Percentiles rank a stretch among this genome's conserved stretches.
These are phyloP conservation scores for Yamadazyma akitaensis DNA, from an alignment of 805 yeast species.

Conservation along the genomic window DNA sequence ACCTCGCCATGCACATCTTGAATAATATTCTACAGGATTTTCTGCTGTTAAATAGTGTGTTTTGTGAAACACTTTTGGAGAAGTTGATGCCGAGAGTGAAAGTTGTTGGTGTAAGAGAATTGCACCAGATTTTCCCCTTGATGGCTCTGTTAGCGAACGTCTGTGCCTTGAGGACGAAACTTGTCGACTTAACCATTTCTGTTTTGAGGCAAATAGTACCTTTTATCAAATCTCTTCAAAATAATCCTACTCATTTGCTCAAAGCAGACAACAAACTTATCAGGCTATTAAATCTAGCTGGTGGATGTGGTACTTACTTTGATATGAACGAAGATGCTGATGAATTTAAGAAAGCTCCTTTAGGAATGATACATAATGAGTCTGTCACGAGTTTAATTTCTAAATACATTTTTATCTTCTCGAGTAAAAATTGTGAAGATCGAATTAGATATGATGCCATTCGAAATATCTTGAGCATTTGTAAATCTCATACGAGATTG, in stretches of 20 bases:
- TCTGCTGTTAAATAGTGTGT: not conserved
- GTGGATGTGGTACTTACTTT: constrained; percentile 70
- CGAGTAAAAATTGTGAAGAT: constrained; percentile 30
- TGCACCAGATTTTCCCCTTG: constrained; percentile 73
- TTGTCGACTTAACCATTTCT: constrained; percentile 54
- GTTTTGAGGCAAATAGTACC: constrained; percentile 53
- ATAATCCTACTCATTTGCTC: constrained; percentile 7
- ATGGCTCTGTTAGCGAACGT: constrained; percentile 53
- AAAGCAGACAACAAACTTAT: constrained; percentile 45
- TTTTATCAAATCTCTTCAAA: constrained; percentile 28
- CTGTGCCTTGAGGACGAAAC: constrained; percentile 42
- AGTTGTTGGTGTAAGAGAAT: constrained; percentile 55
- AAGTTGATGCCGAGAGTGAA: constrained; percentile 41
- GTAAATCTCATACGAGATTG: constrained; percentile 62
- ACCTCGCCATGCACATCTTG: not conserved
- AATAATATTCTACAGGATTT: not conserved
- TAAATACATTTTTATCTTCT: constrained; percentile 55
- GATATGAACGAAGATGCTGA: constrained; percentile 48
- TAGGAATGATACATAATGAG: constrained; percentile 50
- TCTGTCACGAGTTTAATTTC: constrained; percentile 56
- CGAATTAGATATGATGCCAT: constrained; percentile 50
- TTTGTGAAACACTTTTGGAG: not conserved
- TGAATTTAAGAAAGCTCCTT: constrained; percentile 33
- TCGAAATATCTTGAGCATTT: constrained; percentile 54
- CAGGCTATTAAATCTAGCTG: constrained; percentile 59